Evolutionary conservation across 1,284 basidiomycete genomes (phyloP), one percentile per base, ranked within the genome.

Genomic region (Leccinum griseonigrum): DNA sequence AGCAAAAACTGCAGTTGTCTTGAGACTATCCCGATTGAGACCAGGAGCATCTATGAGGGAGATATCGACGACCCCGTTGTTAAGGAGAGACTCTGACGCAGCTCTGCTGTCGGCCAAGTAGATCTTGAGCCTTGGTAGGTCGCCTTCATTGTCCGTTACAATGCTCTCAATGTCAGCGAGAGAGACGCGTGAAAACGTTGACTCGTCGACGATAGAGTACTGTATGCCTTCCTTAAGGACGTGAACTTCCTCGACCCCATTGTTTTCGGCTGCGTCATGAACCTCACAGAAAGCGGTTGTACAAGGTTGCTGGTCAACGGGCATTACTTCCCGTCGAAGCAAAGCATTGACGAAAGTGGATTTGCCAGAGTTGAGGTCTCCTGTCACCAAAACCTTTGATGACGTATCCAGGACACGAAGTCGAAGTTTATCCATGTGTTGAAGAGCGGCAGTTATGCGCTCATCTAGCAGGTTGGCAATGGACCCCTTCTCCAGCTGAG

Each of bases 41-140:
- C 97, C 97, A 1, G 97, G 97, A 0, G 96, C 97, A 70, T 99
- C 97, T 74, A 99, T 98, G 69, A 99, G 92, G 10, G 97, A 96
- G 71, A 99, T 98, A 74, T 98, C 94, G 70, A 98, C 94, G 60
- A 97, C 89, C 63, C 95, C 96, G 75, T 98, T 99, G 80, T 94
- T 95, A 62, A 98, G 84, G 56, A 98, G 87, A 5, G 94, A 96
- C 67, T 91, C 87, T 52, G 88, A 84, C 7, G 87, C 81, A 8
- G 88, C 80, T 56, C 91, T 86, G 28, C 85, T 82, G 72, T 93
- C 92, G 48, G 85, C 83, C 60, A 97, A 84, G 75, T 95, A 97
- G 28, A 97, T 81, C 75, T 94, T 95, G 72, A 97, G 81, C 65
- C 91, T 81, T 60, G 85, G 86, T 64, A 90, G 85, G 63, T 82